Evolutionary conservation across 2,329 filamentous ascomycete genomes (phyloP).

Genomic region (Fusarium armeniacum): DNA sequence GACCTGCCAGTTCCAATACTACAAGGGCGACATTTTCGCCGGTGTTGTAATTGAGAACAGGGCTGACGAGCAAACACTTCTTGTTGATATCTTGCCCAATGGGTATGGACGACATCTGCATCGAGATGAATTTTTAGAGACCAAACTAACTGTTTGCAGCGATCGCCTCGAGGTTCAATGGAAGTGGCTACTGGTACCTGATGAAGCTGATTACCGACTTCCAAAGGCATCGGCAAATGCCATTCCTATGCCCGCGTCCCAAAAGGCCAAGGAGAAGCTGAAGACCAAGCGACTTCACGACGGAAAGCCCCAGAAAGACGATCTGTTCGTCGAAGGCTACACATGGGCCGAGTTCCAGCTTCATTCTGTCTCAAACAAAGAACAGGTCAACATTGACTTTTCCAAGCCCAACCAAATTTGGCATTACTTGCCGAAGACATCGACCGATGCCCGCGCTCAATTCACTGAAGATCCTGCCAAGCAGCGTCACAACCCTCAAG

Average conservation of each 20-base stretch:
- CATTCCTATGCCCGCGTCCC: constrained; percentile 76
- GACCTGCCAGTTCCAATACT: constrained; percentile 87
- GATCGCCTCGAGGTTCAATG: constrained; percentile 84
- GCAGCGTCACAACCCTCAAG: constrained; percentile 74
- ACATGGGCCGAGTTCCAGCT: constrained; percentile 86
- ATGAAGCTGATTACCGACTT: constrained; percentile 77
- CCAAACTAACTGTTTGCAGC: constrained; percentile 64
- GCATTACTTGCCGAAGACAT: constrained; percentile 88
- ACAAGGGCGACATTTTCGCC: constrained; percentile 89
- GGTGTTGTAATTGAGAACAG: constrained; percentile 89
- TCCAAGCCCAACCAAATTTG: constrained; percentile 81
- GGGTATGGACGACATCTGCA: constrained; percentile 69
- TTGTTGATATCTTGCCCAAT: constrained; percentile 87
- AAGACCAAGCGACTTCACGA: constrained; percentile 74
- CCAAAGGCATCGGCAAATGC: constrained; percentile 82
- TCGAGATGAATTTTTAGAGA: not conserved
- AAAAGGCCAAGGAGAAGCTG: constrained; percentile 74
- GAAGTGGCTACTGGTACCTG: constrained; percentile 84
- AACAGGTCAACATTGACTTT: constrained; percentile 79
- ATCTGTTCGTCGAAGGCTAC: constrained; percentile 75
- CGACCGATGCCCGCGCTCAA: constrained; percentile 90
- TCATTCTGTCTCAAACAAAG: constrained; percentile 68
- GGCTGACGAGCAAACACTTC: constrained; percentile 77
- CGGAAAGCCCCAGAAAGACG: constrained; percentile 74
- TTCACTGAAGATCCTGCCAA: constrained; percentile 82